Base-by-base conservation (phyloP, 768 basidiomycete genomes). In the Obba rivulosa region DNA sequence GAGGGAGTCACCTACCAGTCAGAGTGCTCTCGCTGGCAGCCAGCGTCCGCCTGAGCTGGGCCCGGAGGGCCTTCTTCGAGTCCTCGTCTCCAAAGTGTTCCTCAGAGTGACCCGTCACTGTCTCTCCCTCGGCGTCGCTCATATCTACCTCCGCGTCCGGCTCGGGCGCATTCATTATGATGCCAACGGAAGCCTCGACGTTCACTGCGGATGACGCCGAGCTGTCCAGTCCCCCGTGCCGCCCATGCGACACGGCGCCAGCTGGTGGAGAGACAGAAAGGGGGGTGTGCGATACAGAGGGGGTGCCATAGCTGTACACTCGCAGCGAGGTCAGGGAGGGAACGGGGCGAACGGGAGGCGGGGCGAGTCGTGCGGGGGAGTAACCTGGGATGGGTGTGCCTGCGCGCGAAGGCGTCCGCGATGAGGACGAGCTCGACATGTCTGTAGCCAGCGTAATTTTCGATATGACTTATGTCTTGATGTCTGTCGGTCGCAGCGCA, bases 121-220 rank as follows among this genome's bases (percentile, higher is more conserved):
- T 74, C 11, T 66, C 69, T 48, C 79, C 73, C 55, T 86, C 86
- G 45, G 67, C 72, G 34, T 77, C 75, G 13, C 70, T 69, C 11
- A 73, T 68, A 28, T 81, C 82, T 18, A 71, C 72, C 48, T 86
- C 84, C 23, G 72, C 72, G 36, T 87, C 85, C 36, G 75, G 75
- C 60, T 88, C 87, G 56, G 81, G 80, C 39, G 89, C 72, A 36
- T 89, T 68, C 45, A 89, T 82, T 8, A 83, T 81, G 54, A 87
- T 85, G 3, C 44, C 40, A 8, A 40, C 28, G 11, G 38, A n/a
- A 45, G 70, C 72, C 49, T 85, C 82, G 66, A 86, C 61, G 59
- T 84, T 80, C 57, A 79, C 69, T 17, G 85, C 73, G 34, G 87
- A 89, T 40, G 85, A 87, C 31, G 85, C 78, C 18, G 84, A 81